Evolutionary conservation across 169 alveolate species (phyloP).

Genomic region (Cryptosporidium ryanae): DNA sequence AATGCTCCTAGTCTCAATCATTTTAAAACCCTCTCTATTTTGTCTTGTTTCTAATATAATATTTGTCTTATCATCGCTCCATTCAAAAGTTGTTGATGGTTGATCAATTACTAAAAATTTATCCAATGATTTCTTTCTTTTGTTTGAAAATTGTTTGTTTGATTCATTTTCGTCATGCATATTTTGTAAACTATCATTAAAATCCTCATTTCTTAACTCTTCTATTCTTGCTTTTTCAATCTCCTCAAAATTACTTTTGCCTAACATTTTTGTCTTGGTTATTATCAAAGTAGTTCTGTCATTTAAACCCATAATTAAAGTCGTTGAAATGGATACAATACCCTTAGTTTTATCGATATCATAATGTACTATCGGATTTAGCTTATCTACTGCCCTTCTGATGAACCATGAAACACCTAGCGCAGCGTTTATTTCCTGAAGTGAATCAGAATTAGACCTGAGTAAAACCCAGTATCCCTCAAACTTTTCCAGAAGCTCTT

Average conservation of each 20-base stretch:
- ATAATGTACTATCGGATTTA: constrained; percentile 68
- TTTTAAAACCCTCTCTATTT: constrained; percentile 64
- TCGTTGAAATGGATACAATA: constrained; percentile 56
- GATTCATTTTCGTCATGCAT: constrained; percentile 23
- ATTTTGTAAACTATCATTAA: constrained; percentile 5
- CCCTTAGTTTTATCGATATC: constrained; percentile 58
- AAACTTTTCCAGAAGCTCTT: constrained; percentile 31
- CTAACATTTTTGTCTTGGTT: constrained; percentile 25
- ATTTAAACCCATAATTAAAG: constrained; percentile 64
- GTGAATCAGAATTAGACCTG: constrained; percentile 66
- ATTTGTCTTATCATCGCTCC: constrained; percentile 66
- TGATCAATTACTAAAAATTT: constrained; percentile 62
- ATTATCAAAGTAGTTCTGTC: constrained; percentile 52
- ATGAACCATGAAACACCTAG: constrained; percentile 73
- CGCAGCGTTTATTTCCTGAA: constrained; percentile 72
- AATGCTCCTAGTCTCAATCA: constrained; percentile 68
- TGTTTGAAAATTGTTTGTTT: constrained; percentile 35
- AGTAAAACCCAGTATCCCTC: constrained; percentile 65
- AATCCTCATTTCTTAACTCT: constrained; percentile 43
- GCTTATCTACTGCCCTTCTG: constrained; percentile 63
- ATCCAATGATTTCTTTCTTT: constrained; percentile 51
- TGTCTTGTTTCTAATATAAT: constrained; percentile 72
- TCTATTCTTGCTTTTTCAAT: constrained; percentile 51
- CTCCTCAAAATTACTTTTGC: constrained; percentile 45
- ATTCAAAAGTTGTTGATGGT: constrained; percentile 64